Percentiles rank a stretch among this genome's conserved stretches.
Evolutionary conservation across 495 filamentous ascomycete genomes (phyloP).

Genomic region (Annulohypoxylon bovei): DNA sequence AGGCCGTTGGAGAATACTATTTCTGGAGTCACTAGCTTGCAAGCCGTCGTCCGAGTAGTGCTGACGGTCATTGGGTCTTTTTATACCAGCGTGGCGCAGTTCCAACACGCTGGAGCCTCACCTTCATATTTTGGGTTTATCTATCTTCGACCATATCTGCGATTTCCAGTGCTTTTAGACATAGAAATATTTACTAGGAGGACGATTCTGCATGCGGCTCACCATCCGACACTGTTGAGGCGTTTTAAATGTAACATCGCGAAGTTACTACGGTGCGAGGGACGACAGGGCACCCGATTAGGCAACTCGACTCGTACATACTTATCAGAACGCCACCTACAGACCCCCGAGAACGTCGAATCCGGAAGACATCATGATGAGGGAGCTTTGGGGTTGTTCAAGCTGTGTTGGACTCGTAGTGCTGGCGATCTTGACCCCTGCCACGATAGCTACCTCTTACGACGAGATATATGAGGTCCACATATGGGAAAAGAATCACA

Average conservation of each 20-base stretch:
- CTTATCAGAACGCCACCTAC: neutral
- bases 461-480: constrained; percentile 42
- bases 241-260: constrained; percentile 6
- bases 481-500: constrained; percentile 48
- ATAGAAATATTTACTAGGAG: neutral
- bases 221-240: neutral
- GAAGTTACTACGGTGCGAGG: neutral
- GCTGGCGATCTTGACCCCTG: constrained; percentile 37
- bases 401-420: constrained; percentile 41
- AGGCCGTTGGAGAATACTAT: constrained; percentile 15
- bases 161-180: neutral
- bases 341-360: neutral
- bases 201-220: neutral
- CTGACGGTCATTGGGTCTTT: constrained; percentile 31
- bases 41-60: constrained; percentile 20
- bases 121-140: neutral
- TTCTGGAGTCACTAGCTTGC: constrained; percentile 25
- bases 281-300: constrained; percentile 11
- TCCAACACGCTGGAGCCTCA: constrained; percentile 9
- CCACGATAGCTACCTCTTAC: constrained; percentile 5
- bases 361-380: constrained; percentile 43
- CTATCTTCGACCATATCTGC: constrained; percentile 8
- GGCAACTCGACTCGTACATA: neutral
- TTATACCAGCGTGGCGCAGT: constrained; percentile 18
- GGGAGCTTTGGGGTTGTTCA: constrained; percentile 42